phyloP scores from a whole-genome alignment of 768 basidiomycete species.

The Omphalotus guepiniiformis region DNA sequence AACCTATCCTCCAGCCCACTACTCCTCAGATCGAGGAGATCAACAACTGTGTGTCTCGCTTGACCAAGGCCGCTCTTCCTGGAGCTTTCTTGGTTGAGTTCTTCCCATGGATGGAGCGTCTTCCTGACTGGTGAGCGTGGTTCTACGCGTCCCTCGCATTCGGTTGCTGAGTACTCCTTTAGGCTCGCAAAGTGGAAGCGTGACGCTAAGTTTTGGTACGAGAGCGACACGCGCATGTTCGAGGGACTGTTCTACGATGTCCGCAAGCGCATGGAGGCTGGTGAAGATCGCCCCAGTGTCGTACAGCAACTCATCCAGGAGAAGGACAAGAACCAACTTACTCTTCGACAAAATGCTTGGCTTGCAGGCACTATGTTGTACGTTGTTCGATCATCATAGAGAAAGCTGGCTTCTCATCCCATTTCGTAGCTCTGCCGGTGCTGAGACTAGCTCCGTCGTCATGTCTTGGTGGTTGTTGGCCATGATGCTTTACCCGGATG shows the following conservation, averaged over 20 bases:
- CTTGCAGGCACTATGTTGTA: slow-evolving; percentile 5
- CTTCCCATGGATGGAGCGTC: slow-evolving; percentile 23
- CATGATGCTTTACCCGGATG: not conserved
- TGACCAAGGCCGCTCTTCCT: slow-evolving; percentile 24
- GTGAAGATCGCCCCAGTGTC: slow-evolving; percentile 8
- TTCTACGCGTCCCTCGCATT: too few species aligned
- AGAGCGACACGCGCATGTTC: slow-evolving; percentile 1
- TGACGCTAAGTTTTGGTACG: too few species aligned
- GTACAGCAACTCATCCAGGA: not conserved
- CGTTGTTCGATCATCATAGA: not conserved
- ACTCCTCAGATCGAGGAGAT: not conserved
- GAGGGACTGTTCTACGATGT: not conserved
- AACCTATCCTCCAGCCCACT: not conserved
- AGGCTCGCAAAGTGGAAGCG: slow-evolving; percentile 16
- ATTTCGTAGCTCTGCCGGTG: slow-evolving; percentile 4
- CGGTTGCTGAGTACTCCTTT: too few species aligned
- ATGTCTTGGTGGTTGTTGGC: slow-evolving; percentile 1
- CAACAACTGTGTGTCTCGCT: slow-evolving; percentile 15
- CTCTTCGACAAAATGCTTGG: slow-evolving; percentile 3
- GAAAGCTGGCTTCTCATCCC: not conserved
- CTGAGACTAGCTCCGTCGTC: slow-evolving; percentile 19
- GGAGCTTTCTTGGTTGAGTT: slow-evolving; percentile 28
- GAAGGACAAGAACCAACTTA: not conserved
- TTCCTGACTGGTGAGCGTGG: slow-evolving; percentile 11
- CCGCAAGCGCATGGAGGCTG: not conserved